Base-by-base conservation (phyloP, 371 early-diverging fungal genomes). In the Mucor ambiguus region DNA sequence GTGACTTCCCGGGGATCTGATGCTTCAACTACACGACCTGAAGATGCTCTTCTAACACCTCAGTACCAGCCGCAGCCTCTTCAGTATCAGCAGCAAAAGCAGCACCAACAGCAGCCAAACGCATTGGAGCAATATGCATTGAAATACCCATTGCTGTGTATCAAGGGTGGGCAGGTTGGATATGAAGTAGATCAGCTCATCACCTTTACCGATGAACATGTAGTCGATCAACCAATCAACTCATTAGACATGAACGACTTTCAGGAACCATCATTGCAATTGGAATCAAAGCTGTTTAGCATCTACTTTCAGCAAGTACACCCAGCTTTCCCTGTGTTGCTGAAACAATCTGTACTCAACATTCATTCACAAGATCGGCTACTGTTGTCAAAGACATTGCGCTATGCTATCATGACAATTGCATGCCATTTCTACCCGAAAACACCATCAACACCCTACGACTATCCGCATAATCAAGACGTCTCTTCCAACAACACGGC, bases 291-390 rank as follows among this genome's bases (percentile, higher is more conserved):
- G 9, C 78, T 91, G 11, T 63, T 91, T 32, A 75, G 82, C 29
- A 67, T 83, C 33, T 92, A 83, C 77, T 91, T 92, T 75, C 74
- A 82, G 37, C 76, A 78, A 57, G 78, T 90, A 16, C 85, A 92
- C 71, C 86, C 88, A 0, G 84, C 80, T 57, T 80, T 87, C 32
- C 91, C 92, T 3, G 70, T 90, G 14, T 58, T 90, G 33, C 28
- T 71, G 5, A 63, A 58, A 20, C 68, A 68, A 26, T 63, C 61
- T 3, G 28, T 67, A 9, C 16, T 33, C 2, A 46, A 62, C 55
- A 67, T 54, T 52, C 70, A 73, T 24, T 58, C 57, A 8, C 54
- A 65, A 44, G 60, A 60, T 28, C 49, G 48, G 33, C 14, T 65
- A 1, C 29, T 59, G 24, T 52, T 71, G 9, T 61, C 61, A 22